These are phyloP conservation scores for Symbiodinium natans DNA, from an alignment of 73 alveolate genomes.

Conservation along the genomic window DNA sequence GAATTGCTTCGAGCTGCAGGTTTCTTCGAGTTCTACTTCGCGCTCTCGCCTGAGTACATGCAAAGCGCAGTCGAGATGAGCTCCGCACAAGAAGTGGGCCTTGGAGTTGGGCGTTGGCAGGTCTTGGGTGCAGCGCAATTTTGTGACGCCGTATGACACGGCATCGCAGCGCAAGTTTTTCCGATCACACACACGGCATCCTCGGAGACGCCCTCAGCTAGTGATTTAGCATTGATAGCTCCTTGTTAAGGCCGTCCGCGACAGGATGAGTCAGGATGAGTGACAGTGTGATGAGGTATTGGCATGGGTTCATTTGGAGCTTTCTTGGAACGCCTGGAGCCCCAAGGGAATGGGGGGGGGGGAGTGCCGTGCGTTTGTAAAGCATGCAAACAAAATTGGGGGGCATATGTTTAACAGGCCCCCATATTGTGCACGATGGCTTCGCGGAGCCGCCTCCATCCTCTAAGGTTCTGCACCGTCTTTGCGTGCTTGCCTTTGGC, in stretches of 20 bases:
- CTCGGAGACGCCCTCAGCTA: conserved; percentile 28
- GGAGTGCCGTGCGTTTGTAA: neutral
- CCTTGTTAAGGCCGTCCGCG: no score
- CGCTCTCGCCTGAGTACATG: conserved; percentile 4
- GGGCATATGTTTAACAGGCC: no score
- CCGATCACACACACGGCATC: conserved; percentile 93
- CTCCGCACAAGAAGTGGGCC: no score
- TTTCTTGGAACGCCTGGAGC: conserved; percentile 43
- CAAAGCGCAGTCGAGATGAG: neutral
- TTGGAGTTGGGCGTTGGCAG: neutral
- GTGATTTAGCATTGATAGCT: neutral
- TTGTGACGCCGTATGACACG: conserved; percentile 86
- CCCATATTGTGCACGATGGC: neutral
- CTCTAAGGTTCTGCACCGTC: conserved; percentile 64
- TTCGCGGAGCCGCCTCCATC: neutral
- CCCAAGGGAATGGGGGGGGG: neutral
- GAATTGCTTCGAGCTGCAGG: neutral
- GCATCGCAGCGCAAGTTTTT: conserved; percentile 46
- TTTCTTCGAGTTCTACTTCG: conserved; percentile 76
- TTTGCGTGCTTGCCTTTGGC: conserved; percentile 79
- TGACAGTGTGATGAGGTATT: conserved; percentile 23
- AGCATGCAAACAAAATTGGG: no score
- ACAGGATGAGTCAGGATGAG: neutral
- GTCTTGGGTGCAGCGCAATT: conserved; percentile 86
- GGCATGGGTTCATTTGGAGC: conserved; percentile 92